These are phyloP conservation scores for Alnus glutinosa DNA, from an alignment of 306 rosid species.

Conservation along the genomic window DNA sequence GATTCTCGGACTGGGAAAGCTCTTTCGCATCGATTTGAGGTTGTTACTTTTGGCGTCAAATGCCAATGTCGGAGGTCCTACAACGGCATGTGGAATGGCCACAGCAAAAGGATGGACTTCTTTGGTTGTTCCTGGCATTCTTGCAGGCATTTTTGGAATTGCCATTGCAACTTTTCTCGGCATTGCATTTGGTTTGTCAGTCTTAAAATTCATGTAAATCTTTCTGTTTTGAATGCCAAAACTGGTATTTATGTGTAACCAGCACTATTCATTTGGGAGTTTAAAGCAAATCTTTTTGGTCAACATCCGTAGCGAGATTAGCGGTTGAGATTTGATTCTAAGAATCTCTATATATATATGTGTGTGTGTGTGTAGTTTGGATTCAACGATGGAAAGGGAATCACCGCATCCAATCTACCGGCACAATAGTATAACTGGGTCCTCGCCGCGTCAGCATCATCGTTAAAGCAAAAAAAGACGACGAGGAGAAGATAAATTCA, in stretches of 20 bases:
- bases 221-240: neutral
- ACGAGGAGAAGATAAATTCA: neutral
- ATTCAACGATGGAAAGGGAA: no score
- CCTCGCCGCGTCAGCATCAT: neutral
- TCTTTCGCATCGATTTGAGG: constrained; percentile 43
- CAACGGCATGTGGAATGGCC: constrained; percentile 68
- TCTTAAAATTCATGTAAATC: constrained; percentile 49
- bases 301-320: neutral
- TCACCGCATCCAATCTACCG: no score
- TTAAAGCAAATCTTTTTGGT: neutral
- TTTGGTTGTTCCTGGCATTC: constrained; percentile 71
- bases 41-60: constrained; percentile 53
- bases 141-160: constrained; percentile 74
- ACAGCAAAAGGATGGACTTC: constrained; percentile 71
- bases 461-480: neutral
- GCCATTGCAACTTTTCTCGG: constrained; percentile 75
- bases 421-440: neutral
- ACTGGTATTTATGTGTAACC: constrained; percentile 5
- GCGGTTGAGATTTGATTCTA: no score
- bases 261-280: neutral
- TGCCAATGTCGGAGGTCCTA: constrained; percentile 58
- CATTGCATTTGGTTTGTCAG: constrained; percentile 52
- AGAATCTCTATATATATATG: no score
- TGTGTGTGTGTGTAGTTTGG: no score
- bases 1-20: constrained; percentile 49